phyloP scores from a whole-genome alignment of 1,284 basidiomycete genomes.

The Ustilago cynodontis region DNA sequence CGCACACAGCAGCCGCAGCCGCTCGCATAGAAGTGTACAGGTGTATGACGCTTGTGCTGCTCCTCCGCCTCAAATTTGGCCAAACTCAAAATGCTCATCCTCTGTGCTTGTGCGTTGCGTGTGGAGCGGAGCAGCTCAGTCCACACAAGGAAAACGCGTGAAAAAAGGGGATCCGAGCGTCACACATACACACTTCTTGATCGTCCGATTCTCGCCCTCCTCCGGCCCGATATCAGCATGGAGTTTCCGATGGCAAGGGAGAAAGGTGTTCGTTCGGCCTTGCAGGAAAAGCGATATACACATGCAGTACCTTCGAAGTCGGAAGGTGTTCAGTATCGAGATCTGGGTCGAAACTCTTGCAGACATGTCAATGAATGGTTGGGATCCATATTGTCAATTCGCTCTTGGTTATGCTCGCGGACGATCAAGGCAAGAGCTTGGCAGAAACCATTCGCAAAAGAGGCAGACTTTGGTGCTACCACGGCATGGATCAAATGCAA shows the following conservation, averaged over 20 bases:
- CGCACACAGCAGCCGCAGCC: neutral
- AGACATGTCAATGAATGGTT: no score
- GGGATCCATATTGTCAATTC: no score
- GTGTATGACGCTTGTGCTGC: constrained; percentile 6
- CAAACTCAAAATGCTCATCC: no score
- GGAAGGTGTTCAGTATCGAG: no score
- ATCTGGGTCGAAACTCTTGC: no score
- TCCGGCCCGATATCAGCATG: neutral
- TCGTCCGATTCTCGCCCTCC: constrained; percentile 2
- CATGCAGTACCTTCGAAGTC: neutral
- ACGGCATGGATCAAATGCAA: constrained; percentile 5
- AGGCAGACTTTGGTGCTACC: neutral
- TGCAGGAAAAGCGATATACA: neutral
- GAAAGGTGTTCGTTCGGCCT: neutral
- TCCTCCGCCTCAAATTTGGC: no score
- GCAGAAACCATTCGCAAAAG: neutral
- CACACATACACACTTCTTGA: neutral
- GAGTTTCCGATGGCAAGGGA: neutral
- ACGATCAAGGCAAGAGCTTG: neutral
- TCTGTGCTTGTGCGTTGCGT: no score
- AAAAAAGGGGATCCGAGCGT: constrained; percentile 11
- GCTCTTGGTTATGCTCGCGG: no score
- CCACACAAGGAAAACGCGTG: constrained; percentile 1
- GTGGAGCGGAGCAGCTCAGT: constrained; percentile 17
- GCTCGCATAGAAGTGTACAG: neutral